phyloP scores from a whole-genome alignment of 2,329 filamentous ascomycete species.

The Phaeoacremonium minimum region DNA sequence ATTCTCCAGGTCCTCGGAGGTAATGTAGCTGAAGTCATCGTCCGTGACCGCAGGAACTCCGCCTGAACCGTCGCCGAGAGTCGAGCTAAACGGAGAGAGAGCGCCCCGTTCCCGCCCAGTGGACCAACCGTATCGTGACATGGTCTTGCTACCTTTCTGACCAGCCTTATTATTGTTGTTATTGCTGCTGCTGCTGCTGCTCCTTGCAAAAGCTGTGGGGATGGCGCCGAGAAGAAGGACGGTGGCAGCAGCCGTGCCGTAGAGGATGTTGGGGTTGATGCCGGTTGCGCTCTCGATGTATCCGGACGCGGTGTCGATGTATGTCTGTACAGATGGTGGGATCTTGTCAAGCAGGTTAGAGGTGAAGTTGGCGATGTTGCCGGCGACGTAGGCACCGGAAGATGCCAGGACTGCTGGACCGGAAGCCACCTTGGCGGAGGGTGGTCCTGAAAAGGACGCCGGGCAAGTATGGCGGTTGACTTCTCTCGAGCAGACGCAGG shows the following conservation, averaged over 20 bases:
- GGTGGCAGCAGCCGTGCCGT: slow-evolving; percentile 45
- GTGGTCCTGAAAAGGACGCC: slow-evolving; percentile 35
- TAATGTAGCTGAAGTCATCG: slow-evolving; percentile 78
- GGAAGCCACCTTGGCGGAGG: slow-evolving; percentile 59
- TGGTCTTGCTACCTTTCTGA: slow-evolving; percentile 20
- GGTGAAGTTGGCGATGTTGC: slow-evolving; percentile 50
- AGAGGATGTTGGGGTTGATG: slow-evolving; percentile 42
- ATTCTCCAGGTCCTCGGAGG: slow-evolving; percentile 64
- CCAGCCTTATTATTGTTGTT: too few relatives aligned
- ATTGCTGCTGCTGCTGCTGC: slow-evolving; percentile 13
- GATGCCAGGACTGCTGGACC: slow-evolving; percentile 53
- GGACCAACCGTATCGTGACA: slow-evolving; percentile 52
- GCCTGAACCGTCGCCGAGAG: slow-evolving; percentile 26
- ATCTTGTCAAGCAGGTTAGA: slow-evolving; percentile 33
- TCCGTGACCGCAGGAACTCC: slow-evolving; percentile 63
- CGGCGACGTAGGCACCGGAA: slow-evolving; percentile 48
- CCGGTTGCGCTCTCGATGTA: slow-evolving; percentile 48
- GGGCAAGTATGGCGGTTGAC: slow-evolving; percentile 1
- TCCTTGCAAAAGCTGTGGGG: slow-evolving; percentile 22
- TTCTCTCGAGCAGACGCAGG: slow-evolving; percentile 13
- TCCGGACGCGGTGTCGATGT: slow-evolving; percentile 50
- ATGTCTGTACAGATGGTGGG: slow-evolving; percentile 41
- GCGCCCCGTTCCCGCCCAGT: slow-evolving; percentile 32
- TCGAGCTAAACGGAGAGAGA: slow-evolving; percentile 48
- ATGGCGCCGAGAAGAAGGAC: slow-evolving; percentile 44